Conservation (phyloP, 306 rosid genomes). For the Mimosa bimucronata region DNA sequence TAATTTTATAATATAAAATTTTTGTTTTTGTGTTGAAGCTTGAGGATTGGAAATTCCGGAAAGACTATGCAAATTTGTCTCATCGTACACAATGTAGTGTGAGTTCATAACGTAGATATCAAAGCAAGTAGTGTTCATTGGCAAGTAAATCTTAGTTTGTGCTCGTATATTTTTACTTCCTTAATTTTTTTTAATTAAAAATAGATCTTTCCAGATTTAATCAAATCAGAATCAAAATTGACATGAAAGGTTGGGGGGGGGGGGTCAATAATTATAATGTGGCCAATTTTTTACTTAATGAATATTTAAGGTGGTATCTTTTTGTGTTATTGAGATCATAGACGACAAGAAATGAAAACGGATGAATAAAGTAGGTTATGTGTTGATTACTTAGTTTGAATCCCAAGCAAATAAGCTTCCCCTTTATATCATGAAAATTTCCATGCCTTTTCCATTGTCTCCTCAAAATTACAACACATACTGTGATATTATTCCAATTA, state of each 20-base stretch:
- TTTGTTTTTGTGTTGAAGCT: not conserved
- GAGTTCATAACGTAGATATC: not conserved
- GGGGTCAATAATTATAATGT: not conserved
- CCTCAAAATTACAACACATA: not conserved
- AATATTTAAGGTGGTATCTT: not conserved
- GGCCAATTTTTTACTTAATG: too few relatives aligned
- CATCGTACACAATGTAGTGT: not conserved
- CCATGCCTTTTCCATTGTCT: not conserved
- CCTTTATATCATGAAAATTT: not conserved
- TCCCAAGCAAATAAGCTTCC: not conserved
- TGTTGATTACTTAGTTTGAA: slow-evolving; percentile 21
- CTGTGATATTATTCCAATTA: not conserved
- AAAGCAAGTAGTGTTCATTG: not conserved
- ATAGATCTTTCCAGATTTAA: too few relatives aligned
- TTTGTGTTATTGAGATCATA: not conserved
- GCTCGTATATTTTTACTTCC: not conserved
- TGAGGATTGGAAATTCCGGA: not conserved
- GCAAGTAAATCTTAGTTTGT: not conserved
- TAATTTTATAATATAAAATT: too few relatives aligned
- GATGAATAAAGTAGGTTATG: not conserved
- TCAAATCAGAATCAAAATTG: not conserved
- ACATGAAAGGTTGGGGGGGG: not conserved
- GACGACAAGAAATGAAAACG: not conserved
- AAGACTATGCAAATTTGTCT: slow-evolving; percentile 1
- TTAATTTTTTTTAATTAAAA: too few relatives aligned